Base-by-base conservation (phyloP, 371 early-diverging fungal genomes). In the Blakeslea trispora region DNA sequence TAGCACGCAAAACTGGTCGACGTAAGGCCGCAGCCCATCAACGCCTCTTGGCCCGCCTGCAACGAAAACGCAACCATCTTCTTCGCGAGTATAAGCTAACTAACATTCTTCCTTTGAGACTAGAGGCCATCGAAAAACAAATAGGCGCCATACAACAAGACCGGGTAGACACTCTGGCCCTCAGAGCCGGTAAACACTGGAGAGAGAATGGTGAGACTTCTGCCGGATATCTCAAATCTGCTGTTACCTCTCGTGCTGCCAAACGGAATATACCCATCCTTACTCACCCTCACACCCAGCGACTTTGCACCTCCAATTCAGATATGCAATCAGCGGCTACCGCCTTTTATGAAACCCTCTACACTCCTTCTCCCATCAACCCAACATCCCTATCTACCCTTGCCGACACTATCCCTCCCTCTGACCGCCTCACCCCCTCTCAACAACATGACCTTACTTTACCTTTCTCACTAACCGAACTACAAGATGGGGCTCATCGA, bases 161-260 rank as follows among this genome's bases (percentile, higher is more conserved):
- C 15, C 35, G 21, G 7, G 21, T 32, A 5, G 45, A 54, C 3
- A 53, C 23, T 2, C 31, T 19, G 10, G 39, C 50, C 2, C 24
- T 61, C 0, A 34, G 61, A 3, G 15, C 61, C 3, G 15, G 61
- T 5, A 6, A 23, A 5, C 57, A 24, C 2, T 63, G 53, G 50
- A 32, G 57, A 2, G 54, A 56, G 47, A 2, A 31, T n/a, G n/a
- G n/a, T n/a, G n/a, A n/a, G n/a, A n/a, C n/a, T n/a, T n/a, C n/a
- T n/a, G n/a, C n/a, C n/a, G 44, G 45, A 0, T 63, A 57, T 22
- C 45, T 62, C 3, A 53, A 52, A 21, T 15, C 31, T 0, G 46
- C 54, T 23, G 39, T 63, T 7, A 3, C 15, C 2, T 1, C 28
- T 0, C 45, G 52, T 1, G 1, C 46, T 15, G 7, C 23, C 5